Evolutionary conservation across 2,329 filamentous ascomycete genomes (phyloP).

Genomic region (Pseudogymnoascus sp.): DNA sequence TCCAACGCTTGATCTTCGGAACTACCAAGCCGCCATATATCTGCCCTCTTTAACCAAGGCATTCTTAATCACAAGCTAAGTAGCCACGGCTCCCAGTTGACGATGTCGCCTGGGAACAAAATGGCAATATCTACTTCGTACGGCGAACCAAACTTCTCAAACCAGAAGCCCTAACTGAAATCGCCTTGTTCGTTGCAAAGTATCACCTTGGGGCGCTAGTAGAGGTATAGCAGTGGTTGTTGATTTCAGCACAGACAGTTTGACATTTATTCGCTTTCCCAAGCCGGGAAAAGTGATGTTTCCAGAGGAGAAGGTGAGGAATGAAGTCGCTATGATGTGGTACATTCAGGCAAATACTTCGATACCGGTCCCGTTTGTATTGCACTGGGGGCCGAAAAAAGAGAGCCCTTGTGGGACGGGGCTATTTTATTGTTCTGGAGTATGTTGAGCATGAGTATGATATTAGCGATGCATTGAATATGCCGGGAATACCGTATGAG

Average conservation of each 20-base stretch:
- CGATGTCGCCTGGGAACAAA: not conserved
- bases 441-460: constrained; percentile 21
- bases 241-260: not conserved
- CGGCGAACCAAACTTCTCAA: not conserved
- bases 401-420: constrained; percentile 19
- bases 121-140: not conserved
- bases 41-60: not conserved
- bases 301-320: constrained; percentile 14
- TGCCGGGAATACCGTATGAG: constrained; percentile 10
- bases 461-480: constrained; percentile 21
- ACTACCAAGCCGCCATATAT: not conserved
- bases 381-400: constrained; percentile 16
- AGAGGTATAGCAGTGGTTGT: not conserved
- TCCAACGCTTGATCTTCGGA: not conserved
- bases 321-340: constrained; percentile 14
- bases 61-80: not conserved
- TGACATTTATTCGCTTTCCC: constrained; percentile 12
- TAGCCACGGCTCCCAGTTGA: not conserved
- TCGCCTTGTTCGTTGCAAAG: not conserved
- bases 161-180: not conserved
- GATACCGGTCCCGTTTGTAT: constrained; percentile 16
- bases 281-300: constrained; percentile 12
- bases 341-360: constrained; percentile 13
- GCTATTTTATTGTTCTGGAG: constrained; percentile 31
- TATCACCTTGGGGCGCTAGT: not conserved